Evolutionary conservation across 495 filamentous ascomycete genomes (phyloP).

Genomic region (Penicillium maclennaniae): DNA sequence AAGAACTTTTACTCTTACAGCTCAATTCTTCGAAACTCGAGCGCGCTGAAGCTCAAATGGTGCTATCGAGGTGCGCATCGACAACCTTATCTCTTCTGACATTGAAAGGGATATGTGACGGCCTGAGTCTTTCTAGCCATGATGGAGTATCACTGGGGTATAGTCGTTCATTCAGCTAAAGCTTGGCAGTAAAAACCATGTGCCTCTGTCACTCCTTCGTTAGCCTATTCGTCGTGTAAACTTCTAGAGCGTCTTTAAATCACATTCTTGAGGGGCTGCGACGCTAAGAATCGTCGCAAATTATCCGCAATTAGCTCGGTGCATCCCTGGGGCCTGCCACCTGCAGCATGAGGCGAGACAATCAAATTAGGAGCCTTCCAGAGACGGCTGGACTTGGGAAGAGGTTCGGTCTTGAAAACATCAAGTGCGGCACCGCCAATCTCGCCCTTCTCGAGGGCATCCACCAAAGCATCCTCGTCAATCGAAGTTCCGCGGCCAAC

Average conservation of each 20-base stretch:
- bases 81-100: background rate
- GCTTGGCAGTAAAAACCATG: background rate
- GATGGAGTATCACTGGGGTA: background rate
- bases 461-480: conserved; percentile 64
- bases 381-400: conserved; percentile 44
- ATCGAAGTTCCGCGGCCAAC: conserved; percentile 64
- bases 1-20: no score
- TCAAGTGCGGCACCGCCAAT: conserved; percentile 59
- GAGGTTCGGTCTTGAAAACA: conserved; percentile 59
- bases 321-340: conserved; percentile 54
- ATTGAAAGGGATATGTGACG: background rate
- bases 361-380: conserved; percentile 50
- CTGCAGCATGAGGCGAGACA: conserved; percentile 66
- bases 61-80: background rate
- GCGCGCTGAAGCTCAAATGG: no score
- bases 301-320: conserved; percentile 52
- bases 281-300: conserved; percentile 47
- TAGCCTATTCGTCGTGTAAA: background rate
- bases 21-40: no score
- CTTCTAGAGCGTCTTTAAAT: conserved; percentile 37
- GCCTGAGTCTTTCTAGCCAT: background rate
- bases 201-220: background rate
- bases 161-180: background rate
- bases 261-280: conserved; percentile 50
- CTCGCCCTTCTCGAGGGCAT: conserved; percentile 53